A percentile compares a stretch with the other conserved stretches of the same genome.
Conservation (phyloP, 148 eudicot genomes). For the Simmondsia chinensis region DNA sequence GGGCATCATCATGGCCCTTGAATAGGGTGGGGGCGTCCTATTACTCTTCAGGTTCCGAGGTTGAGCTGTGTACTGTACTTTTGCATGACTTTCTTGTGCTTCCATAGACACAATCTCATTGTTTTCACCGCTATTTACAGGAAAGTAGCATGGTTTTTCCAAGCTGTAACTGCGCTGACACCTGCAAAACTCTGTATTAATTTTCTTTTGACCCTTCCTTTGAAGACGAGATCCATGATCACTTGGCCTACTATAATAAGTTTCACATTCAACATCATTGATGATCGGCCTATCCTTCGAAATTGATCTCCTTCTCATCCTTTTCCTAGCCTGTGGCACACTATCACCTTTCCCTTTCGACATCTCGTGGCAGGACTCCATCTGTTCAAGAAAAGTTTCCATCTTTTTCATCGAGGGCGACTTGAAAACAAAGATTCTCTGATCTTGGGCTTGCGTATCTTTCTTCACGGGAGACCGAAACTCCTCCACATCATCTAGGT, state of each 20-base stretch:
- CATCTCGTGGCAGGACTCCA: background rate
- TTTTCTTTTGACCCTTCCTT: conserved; percentile 18
- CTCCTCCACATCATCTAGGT: conserved; percentile 55
- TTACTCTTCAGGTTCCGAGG: background rate
- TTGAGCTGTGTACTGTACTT: too few relatives aligned
- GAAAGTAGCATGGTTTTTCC: conserved; percentile 25
- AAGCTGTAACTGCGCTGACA: conserved; percentile 16
- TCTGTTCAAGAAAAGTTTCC: background rate
- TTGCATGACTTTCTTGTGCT: too few relatives aligned
- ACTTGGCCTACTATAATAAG: conserved; percentile 22
- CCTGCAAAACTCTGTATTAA: background rate
- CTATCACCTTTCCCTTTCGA: conserved; percentile 2
- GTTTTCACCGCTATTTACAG: conserved; percentile 2
- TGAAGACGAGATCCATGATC: too few relatives aligned
- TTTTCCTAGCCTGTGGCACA: conserved; percentile 13
- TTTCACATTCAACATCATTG: conserved; percentile 11
- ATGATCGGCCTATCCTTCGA: conserved; percentile 12
- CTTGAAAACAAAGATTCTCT: conserved; percentile 55
- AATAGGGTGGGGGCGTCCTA: conserved; percentile 2
- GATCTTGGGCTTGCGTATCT: conserved; percentile 21
- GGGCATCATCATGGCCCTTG: conserved; percentile 34
- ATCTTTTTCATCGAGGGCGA: conserved; percentile 7
- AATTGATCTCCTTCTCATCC: conserved; percentile 25
- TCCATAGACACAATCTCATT: background rate
- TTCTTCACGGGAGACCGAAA: conserved; percentile 24